Conservation (phyloP, 345 rosid species). For the Gossypium herbaceum region DNA sequence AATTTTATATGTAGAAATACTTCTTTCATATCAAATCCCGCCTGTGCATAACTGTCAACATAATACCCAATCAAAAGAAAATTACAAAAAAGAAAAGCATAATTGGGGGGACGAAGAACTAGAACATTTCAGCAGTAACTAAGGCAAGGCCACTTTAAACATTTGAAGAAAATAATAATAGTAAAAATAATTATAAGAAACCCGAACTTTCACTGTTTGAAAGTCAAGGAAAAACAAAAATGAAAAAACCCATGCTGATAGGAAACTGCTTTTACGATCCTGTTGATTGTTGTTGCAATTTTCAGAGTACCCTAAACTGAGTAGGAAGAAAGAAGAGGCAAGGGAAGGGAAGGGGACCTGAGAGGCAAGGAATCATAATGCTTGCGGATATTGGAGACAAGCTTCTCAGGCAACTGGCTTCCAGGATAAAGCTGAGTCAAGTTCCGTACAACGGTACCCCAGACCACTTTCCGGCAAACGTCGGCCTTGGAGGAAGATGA, state of each 20-base stretch:
- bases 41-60: conserved; percentile 69
- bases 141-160: neutral
- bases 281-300: neutral
- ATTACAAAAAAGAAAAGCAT: neutral
- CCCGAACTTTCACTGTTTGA: neutral
- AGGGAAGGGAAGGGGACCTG: conserved; percentile 41
- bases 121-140: neutral
- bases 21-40: conserved; percentile 91
- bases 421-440: conserved; percentile 90
- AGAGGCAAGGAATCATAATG: conserved; percentile 95
- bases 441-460: conserved; percentile 91
- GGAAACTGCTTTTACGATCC: neutral
- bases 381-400: conserved; percentile 80
- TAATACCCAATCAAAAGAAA: neutral
- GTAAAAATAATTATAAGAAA: neutral
- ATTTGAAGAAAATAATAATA: neutral
- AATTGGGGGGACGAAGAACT: neutral
- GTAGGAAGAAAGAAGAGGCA: neutral
- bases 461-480: conserved; percentile 60
- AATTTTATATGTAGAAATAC: conserved; percentile 85
- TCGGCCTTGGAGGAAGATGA: conserved; percentile 38
- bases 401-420: conserved; percentile 93
- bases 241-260: neutral
- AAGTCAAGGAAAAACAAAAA: neutral
- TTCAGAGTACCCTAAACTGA: neutral